A percentile compares a stretch with the other conserved stretches of the same genome.
These are phyloP conservation scores for Coemansia javaensis DNA, from an alignment of 192 early-diverging fungal genomes.

Conservation along the genomic window DNA sequence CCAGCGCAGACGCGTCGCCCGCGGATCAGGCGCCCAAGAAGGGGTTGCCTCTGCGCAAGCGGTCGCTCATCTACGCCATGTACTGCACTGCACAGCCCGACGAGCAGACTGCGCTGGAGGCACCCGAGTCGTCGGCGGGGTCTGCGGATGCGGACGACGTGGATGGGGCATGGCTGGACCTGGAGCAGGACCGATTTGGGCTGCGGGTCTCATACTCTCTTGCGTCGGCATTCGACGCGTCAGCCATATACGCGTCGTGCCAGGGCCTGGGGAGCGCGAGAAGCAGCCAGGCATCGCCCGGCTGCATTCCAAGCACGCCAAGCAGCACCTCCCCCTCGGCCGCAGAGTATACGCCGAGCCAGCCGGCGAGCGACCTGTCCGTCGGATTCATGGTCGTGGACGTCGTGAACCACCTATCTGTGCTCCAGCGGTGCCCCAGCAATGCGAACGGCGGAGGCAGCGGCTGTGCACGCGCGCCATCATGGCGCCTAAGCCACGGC, in stretches of 20 bases:
- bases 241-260: constrained; percentile 29
- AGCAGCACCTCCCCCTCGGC: neutral
- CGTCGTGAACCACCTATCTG: constrained; percentile 4
- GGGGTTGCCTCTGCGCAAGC: constrained; percentile 33
- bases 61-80: constrained; percentile 47
- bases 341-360: neutral
- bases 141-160: neutral
- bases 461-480: constrained; percentile 3
- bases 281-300: neutral
- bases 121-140: too few species aligned
- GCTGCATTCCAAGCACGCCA: neutral
- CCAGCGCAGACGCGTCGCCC: too few species aligned
- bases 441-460: constrained; percentile 3
- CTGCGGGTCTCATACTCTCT: neutral
- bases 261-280: constrained; percentile 11
- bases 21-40: neutral
- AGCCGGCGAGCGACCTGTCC: constrained; percentile 6
- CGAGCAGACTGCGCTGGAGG: neutral
- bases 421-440: neutral
- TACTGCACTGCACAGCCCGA: constrained; percentile 34
- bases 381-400: constrained; percentile 18
- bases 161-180: too few species aligned
- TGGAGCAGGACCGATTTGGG: neutral
- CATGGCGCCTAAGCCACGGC: too few species aligned
- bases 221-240: constrained; percentile 6